Conservation (phyloP, 1,284 basidiomycete genomes). For the Malassezia equina region DNA sequence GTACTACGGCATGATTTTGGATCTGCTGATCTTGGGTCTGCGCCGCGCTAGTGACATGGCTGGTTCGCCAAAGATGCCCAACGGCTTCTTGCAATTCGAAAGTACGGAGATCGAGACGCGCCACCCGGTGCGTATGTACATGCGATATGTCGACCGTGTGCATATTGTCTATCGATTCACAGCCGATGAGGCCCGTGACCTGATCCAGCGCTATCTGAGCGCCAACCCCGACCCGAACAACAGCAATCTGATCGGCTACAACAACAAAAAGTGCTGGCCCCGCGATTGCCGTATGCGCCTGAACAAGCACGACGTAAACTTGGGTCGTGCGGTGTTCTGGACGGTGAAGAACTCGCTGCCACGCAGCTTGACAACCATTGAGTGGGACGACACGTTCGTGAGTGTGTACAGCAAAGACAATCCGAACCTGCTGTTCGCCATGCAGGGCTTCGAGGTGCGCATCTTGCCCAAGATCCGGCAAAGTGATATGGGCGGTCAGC, state of each 20-base stretch:
- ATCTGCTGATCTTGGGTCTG: slow-evolving; percentile 44
- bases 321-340: slow-evolving; percentile 97
- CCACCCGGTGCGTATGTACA: slow-evolving; percentile 45
- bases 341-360: slow-evolving; percentile 97
- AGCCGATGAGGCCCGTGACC: slow-evolving; percentile 92
- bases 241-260: slow-evolving; percentile 97
- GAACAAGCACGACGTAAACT: slow-evolving; percentile 98
- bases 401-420: slow-evolving; percentile 90
- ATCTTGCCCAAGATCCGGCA: slow-evolving; percentile 92
- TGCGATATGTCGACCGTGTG: slow-evolving; percentile 46
- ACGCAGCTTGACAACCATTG: slow-evolving; percentile 90
- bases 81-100: slow-evolving; percentile 45
- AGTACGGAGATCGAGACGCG: slow-evolving; percentile 40
- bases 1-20: slow-evolving; percentile 47
- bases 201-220: slow-evolving; percentile 92
- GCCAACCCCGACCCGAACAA: slow-evolving; percentile 97
- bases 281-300: slow-evolving; percentile 96
- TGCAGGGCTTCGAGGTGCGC: slow-evolving; percentile 94
- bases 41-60: slow-evolving; percentile 47
- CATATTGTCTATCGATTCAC: slow-evolving; percentile 84
- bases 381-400: slow-evolving; percentile 59
- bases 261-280: slow-evolving; percentile 98
- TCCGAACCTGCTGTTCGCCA: slow-evolving; percentile 92
- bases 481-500: slow-evolving; percentile 89
- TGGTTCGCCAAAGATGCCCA: slow-evolving; percentile 44